Base-by-base conservation (phyloP, 495 filamentous ascomycete species). In the Xylaria castorea region DNA sequence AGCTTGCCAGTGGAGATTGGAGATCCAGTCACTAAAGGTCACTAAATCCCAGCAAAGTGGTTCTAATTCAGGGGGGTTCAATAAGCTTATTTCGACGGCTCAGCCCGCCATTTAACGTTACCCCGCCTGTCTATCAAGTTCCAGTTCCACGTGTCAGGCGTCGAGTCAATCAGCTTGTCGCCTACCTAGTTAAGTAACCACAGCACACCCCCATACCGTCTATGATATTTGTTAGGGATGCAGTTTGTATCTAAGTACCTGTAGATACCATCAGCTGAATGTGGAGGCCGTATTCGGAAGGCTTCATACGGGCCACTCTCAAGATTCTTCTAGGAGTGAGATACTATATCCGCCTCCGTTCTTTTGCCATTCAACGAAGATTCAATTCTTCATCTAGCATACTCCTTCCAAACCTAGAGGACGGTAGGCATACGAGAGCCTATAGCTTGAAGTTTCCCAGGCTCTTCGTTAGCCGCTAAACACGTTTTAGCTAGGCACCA, bases 21-120 rank as follows among this genome's bases (percentile, higher is more conserved):
- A n/a, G n/a, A 36, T 36, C n/a, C 7, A 27, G 34, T 22, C 42
- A 65, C 62, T 50, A 65, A 25, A 63, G 18, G 25, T 48, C 63
- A 40, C 32, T 22, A 36, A 42, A 30, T 1, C 66, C 66, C 55
- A 62, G 27, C 55, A 20, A 70, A 12, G 18, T 16, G 67, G 67
- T 70, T 70, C 22, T 34, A 61, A 6, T 44, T 34, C 5, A 36
- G 16, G 38, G 50, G 25, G 16, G 51, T 42, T 55, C 18, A 16
- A 61, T 62, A 60, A 70, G 67, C 42, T 70, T 70, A 70, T 44
- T 70, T 70, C 20, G 57, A 70, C 67, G 67, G 67, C 55, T n/a
- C 36, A 38, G 6, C 55, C 55, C 67, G 53, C n/a, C 67, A 16
- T 46, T 20, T n/a, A n/a, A n/a, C n/a, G n/a, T n/a, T 27, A 60